Conservation (phyloP, 768 basidiomycete genomes). For the Pholiota conissans region DNA sequence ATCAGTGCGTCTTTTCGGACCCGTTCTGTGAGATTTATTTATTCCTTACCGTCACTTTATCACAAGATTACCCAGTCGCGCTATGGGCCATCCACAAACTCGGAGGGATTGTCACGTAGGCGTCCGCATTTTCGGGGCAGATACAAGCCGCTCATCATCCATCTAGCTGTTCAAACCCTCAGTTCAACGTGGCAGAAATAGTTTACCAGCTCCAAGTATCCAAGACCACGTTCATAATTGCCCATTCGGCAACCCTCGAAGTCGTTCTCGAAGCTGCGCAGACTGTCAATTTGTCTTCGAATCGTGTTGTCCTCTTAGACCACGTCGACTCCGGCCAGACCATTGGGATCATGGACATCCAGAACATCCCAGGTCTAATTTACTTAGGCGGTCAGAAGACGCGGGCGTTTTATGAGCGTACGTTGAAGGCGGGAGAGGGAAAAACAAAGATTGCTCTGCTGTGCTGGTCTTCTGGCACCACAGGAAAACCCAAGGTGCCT, state of each 20-base stretch:
- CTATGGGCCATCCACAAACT: conserved; percentile 53
- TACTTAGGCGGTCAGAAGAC: conserved; percentile 20
- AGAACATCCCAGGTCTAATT: conserved; percentile 27
- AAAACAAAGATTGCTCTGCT: conserved; percentile 61
- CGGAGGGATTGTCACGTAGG: conserved; percentile 53
- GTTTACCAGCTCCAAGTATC: conserved; percentile 47
- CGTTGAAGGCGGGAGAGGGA: conserved; percentile 50
- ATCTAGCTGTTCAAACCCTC: conserved; percentile 53
- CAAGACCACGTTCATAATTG: conserved; percentile 42
- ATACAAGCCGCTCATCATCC: background rate
- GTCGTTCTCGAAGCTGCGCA: conserved; percentile 37
- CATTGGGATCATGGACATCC: conserved; percentile 1
- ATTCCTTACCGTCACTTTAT: background rate
- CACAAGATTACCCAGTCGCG: conserved; percentile 41
- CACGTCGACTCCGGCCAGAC: conserved; percentile 4
- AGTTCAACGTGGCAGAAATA: conserved; percentile 53
- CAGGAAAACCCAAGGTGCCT: conserved; percentile 61
- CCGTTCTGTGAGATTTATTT: background rate
- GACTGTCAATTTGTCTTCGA: conserved; percentile 31
- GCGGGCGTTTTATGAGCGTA: conserved; percentile 39
- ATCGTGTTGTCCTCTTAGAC: conserved; percentile 43
- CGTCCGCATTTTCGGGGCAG: background rate
- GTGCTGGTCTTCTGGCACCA: conserved; percentile 70
- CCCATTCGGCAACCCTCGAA: conserved; percentile 38
- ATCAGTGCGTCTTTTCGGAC: conserved; percentile 35